phyloP scores from a whole-genome alignment of 495 filamentous ascomycete genomes.

The Penicillium parvum region DNA sequence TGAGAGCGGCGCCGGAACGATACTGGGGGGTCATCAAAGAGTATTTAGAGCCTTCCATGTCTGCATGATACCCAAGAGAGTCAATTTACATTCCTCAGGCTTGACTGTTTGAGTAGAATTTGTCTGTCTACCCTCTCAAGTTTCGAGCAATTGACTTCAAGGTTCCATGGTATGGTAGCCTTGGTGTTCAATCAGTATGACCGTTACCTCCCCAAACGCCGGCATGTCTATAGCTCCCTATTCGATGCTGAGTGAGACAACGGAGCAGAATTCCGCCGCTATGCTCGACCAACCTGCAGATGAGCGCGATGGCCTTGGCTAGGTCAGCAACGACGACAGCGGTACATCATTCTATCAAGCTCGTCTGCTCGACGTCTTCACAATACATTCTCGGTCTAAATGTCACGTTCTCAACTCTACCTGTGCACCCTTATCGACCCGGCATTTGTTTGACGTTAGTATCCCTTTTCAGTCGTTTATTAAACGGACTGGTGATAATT shows the following conservation, averaged over 20 bases:
- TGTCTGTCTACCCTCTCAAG: neutral
- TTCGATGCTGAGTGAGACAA: too few species aligned
- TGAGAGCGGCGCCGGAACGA: slow-evolving; percentile 36
- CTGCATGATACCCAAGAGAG: slow-evolving; percentile 1
- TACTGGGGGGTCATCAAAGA: slow-evolving; percentile 41
- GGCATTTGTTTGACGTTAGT: neutral
- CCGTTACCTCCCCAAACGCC: too few species aligned
- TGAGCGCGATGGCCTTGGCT: neutral
- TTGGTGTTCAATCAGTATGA: slow-evolving; percentile 8
- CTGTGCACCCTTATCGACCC: too few species aligned
- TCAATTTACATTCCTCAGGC: too few species aligned
- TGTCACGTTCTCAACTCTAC: too few species aligned
- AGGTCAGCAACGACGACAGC: slow-evolving; percentile 13
- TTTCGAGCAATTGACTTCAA: neutral
- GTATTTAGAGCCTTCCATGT: slow-evolving; percentile 13
- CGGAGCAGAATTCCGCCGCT: slow-evolving; percentile 20
- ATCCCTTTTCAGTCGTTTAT: neutral
- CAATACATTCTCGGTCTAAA: too few species aligned
- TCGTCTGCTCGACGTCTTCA: neutral
- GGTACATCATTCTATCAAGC: slow-evolving; percentile 15
- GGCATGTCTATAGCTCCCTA: too few species aligned
- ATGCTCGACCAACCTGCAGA: neutral
- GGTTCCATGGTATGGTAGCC: neutral
- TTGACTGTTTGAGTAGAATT: too few species aligned
- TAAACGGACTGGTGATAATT: too few species aligned